Evolutionary conservation across 371 early-diverging fungal genomes (phyloP).

Genomic region (Mortierella sp.): DNA sequence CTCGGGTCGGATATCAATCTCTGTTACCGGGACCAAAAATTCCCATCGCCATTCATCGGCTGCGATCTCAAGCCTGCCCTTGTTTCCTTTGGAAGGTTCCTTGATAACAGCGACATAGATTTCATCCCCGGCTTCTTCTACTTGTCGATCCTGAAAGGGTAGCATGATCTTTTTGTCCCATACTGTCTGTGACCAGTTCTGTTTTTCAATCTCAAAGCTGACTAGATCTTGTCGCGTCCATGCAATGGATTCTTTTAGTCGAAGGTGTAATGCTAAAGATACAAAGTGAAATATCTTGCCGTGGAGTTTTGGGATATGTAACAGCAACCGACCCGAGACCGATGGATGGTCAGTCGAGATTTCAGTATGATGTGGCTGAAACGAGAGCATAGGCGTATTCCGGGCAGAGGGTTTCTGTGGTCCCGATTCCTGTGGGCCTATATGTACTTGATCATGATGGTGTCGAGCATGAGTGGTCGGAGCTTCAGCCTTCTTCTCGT

Average conservation of each 20-base stretch:
- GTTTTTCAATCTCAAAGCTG: constrained; percentile 42
- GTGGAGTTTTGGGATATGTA: constrained; percentile 39
- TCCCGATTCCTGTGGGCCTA: constrained; percentile 4
- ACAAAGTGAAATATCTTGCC: constrained; percentile 45
- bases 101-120: constrained; percentile 31
- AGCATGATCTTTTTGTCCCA: constrained; percentile 40
- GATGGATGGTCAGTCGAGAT: constrained; percentile 42
- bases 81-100: constrained; percentile 14
- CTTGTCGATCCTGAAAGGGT: constrained; percentile 35
- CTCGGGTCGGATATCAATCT: constrained; percentile 38
- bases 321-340: constrained; percentile 37
- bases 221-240: constrained; percentile 48
- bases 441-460: constrained; percentile 13
- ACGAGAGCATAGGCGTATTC: constrained; percentile 51
- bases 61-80: constrained; percentile 8
- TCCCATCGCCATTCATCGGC: constrained; percentile 52
- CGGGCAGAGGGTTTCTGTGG: constrained; percentile 38
- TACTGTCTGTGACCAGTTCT: constrained; percentile 43
- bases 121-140: constrained; percentile 14
- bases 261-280: constrained; percentile 34
- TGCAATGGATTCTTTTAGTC: constrained; percentile 38
- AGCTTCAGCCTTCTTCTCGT: constrained; percentile 12
- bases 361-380: constrained; percentile 38
- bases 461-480: constrained; percentile 8
- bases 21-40: constrained; percentile 37